These are phyloP conservation scores for Botrytis galanthina DNA, from an alignment of 2,329 filamentous ascomycete genomes.

Conservation along the genomic window DNA sequence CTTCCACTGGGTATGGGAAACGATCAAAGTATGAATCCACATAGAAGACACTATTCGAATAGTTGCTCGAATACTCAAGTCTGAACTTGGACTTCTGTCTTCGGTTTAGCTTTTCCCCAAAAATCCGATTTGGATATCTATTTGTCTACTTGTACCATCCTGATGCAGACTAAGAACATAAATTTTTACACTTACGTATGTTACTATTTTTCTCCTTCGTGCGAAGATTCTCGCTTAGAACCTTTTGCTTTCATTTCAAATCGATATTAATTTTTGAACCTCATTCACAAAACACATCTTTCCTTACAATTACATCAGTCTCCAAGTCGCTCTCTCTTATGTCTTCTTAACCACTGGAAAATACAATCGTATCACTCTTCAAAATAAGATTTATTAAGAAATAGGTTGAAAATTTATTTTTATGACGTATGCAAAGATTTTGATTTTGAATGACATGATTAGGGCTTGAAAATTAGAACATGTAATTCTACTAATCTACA, in stretches of 20 bases:
- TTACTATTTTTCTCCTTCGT: background rate
- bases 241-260: background rate
- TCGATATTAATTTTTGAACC: background rate
- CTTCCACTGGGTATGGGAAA: background rate
- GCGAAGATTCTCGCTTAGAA: background rate
- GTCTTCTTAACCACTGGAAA: background rate
- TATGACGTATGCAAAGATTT: background rate
- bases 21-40: too few relatives aligned
- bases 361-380: background rate
- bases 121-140: background rate
- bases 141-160: background rate
- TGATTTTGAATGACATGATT: background rate
- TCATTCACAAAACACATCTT: background rate
- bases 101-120: rapidly evolving
- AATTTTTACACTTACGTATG: background rate
- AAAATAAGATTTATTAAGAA: background rate
- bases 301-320: background rate
- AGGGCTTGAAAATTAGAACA: background rate
- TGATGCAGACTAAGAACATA: background rate
- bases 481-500: background rate
- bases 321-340: background rate
- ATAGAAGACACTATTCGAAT: background rate
- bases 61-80: background rate
- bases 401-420: background rate
- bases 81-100: background rate